Percentiles rank a stretch among this genome's conserved stretches.
These are phyloP conservation scores for Ascochyta clinopodiicola DNA, from an alignment of 2,329 filamentous ascomycete genomes.

Conservation along the genomic window DNA sequence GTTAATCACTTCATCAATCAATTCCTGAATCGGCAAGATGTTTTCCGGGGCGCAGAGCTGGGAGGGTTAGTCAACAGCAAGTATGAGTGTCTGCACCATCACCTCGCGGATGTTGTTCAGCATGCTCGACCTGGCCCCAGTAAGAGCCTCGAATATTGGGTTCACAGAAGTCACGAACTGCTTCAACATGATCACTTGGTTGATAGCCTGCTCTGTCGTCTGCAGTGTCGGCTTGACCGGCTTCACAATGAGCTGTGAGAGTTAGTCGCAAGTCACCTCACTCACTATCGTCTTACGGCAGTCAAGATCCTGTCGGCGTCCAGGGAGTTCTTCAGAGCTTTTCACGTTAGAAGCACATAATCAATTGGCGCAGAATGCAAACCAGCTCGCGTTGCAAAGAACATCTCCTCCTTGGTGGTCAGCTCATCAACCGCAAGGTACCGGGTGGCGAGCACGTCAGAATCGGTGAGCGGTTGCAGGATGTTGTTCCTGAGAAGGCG, in stretches of 20 bases:
- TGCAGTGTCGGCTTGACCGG: slow-evolving; percentile 70
- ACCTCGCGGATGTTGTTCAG: slow-evolving; percentile 71
- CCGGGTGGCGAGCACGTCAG: slow-evolving; percentile 70
- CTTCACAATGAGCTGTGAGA: slow-evolving; percentile 72
- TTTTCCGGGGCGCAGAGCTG: slow-evolving; percentile 70
- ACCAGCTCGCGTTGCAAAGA: slow-evolving; percentile 76
- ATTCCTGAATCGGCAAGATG: slow-evolving; percentile 64
- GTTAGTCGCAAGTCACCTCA: slow-evolving; percentile 19
- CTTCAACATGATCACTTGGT: slow-evolving; percentile 86
- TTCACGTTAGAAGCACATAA: slow-evolving; percentile 18
- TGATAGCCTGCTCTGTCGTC: slow-evolving; percentile 80
- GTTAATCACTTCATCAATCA: slow-evolving; percentile 77
- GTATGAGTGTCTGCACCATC: slow-evolving; percentile 12
- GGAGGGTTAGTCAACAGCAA: not conserved
- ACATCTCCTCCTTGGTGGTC: slow-evolving; percentile 82
- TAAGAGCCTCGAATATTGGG: slow-evolving; percentile 71
- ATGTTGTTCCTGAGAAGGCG: slow-evolving; percentile 85
- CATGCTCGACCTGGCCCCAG: slow-evolving; percentile 67
- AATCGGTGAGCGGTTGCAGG: slow-evolving; percentile 82
- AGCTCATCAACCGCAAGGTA: slow-evolving; percentile 87
- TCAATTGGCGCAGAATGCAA: slow-evolving; percentile 3
- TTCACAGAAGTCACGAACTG: slow-evolving; percentile 74
- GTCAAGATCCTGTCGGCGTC: slow-evolving; percentile 84
- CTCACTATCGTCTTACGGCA: slow-evolving; percentile 57
- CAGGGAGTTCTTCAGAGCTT: slow-evolving; percentile 73